These are phyloP conservation scores for Pseudogymnoascus sp. DNA, from an alignment of 2,329 filamentous ascomycete genomes.

Conservation along the genomic window DNA sequence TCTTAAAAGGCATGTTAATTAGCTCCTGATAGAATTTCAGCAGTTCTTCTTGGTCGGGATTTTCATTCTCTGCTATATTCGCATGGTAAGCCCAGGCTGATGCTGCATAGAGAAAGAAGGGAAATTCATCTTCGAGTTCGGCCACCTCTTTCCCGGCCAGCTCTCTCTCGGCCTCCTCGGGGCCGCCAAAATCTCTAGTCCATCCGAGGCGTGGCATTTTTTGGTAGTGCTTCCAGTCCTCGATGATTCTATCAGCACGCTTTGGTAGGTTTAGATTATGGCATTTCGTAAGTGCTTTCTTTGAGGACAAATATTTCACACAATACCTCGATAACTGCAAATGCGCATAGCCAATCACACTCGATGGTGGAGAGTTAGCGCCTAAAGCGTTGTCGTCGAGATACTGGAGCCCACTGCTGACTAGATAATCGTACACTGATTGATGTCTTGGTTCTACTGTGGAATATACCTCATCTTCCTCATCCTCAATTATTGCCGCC, in stretches of 20 bases:
- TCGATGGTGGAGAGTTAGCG: neutral
- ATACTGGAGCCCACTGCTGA: neutral
- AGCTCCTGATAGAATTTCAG: neutral
- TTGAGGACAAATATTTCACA: neutral
- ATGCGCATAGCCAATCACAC: neutral
- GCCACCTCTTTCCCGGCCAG: too few species aligned
- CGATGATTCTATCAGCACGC: neutral
- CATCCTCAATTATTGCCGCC: neutral
- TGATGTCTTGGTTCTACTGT: neutral
- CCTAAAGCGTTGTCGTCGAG: neutral
- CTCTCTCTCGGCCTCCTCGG: too few species aligned
- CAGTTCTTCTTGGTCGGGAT: neutral
- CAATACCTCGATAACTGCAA: neutral
- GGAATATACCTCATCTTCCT: neutral
- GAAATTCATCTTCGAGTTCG: neutral
- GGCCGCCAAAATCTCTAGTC: too few species aligned
- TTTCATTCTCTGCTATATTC: neutral
- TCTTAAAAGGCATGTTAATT: neutral
- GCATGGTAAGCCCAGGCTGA: neutral
- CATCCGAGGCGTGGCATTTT: too few species aligned
- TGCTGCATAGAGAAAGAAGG: neutral
- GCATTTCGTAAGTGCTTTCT: neutral
- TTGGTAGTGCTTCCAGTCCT: too few species aligned
- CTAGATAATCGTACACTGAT: neutral
- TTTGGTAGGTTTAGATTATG: neutral